Evolutionary conservation across 2,329 filamentous ascomycete genomes (phyloP), one percentile per base, ranked within the genome.

Genomic region (Aureobasidium leucospermi): DNA sequence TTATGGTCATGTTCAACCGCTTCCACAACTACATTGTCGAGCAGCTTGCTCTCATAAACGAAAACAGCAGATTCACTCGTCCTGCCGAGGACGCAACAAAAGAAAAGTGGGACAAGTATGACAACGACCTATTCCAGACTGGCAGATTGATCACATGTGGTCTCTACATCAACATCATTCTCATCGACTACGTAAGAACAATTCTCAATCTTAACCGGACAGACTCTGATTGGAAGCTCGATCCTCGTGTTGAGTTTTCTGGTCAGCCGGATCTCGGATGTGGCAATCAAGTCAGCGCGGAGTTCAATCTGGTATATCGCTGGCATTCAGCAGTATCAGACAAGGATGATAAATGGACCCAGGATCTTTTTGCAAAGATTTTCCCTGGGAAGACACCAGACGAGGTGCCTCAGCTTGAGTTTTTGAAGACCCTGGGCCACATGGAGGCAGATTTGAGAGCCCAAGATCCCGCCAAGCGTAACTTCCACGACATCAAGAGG

Each of bases 11-110:
- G 74, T 89, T 87, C 76, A 81, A 81, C 60, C 75, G 78, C 23
- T 95, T 95, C 74, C 93, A 96, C 74, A 96, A 97, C 73, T 81
- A 94, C 64, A 84, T 91, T 0, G 91, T 89, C 1, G 82, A 85
- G 58, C 87, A 93, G 62, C 77, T 96, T 16, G 88, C 88, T 0
- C 76, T 81, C n/a, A 93, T 96, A 73, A 96, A 96, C 67, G 92
- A 96, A 67, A 83, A 84, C 46, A 85, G 85, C 15, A 83, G 89
- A 23, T 96, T 96, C 73, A 82, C 80, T 0, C 85, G 84, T 61
- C 89, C 90, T 1, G 82, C 86, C 43, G 76, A 78, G 29, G 69
- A 75, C 19, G 66, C 68, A 0, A 66, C 62, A 0, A 36, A 72
- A 28, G 67, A 66, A n/a, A 64, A 65, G 28, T 64, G 58, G 31